phyloP scores from a whole-genome alignment of 805 yeast species.

The Debaryomyces hansenii region DNA sequence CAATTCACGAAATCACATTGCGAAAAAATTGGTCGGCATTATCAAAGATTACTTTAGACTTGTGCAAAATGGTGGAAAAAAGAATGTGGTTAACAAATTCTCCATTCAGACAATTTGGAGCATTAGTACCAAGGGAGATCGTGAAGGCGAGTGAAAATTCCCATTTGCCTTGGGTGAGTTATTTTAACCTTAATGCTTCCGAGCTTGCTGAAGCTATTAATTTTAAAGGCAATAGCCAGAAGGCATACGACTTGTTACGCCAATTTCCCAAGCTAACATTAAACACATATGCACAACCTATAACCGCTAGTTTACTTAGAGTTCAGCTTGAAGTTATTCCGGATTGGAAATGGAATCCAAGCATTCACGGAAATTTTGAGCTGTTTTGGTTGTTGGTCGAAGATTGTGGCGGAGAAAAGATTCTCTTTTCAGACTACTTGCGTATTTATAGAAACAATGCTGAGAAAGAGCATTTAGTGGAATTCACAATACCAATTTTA shows the following conservation, averaged over 20 bases:
- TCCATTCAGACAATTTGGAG: slow-evolving; percentile 79
- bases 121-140: slow-evolving; percentile 66
- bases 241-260: slow-evolving; percentile 56
- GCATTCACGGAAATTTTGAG: slow-evolving; percentile 64
- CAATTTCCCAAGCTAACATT: slow-evolving; percentile 72
- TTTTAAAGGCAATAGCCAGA: slow-evolving; percentile 63
- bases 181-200: slow-evolving; percentile 67
- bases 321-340: slow-evolving; percentile 70
- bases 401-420: slow-evolving; percentile 77
- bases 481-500: slow-evolving; percentile 60
- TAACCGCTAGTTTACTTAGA: slow-evolving; percentile 65
- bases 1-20: slow-evolving; percentile 76
- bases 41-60: slow-evolving; percentile 54
- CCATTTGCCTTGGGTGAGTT: slow-evolving; percentile 78
- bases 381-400: slow-evolving; percentile 72
- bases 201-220: slow-evolving; percentile 82
- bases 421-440: slow-evolving; percentile 60
- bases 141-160: slow-evolving; percentile 76
- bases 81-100: slow-evolving; percentile 84
- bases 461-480: slow-evolving; percentile 56
- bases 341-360: slow-evolving; percentile 74
- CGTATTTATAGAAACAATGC: slow-evolving; percentile 50
- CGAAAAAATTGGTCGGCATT: slow-evolving; percentile 70
- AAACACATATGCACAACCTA: slow-evolving; percentile 68
- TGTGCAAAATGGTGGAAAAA: slow-evolving; percentile 78